These are phyloP conservation scores for Coniochaeta pulveracea DNA, from an alignment of 2,329 filamentous ascomycete species.

Conservation along the genomic window DNA sequence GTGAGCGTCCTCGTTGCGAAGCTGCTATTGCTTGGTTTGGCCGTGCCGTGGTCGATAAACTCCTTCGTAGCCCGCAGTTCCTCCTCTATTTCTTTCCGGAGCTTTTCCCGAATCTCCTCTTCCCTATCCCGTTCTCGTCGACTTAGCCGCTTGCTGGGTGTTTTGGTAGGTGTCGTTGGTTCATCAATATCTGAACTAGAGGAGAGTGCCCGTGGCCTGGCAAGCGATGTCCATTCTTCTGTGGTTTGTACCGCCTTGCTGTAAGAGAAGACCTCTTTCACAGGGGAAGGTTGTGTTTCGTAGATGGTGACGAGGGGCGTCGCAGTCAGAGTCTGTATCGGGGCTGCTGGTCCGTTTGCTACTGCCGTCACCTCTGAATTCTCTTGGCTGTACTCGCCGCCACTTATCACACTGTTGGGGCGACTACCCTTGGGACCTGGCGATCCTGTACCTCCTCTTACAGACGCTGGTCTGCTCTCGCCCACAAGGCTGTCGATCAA, in stretches of 20 bases:
- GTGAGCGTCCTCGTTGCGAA: constrained; percentile 75
- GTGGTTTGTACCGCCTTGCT: constrained; percentile 93
- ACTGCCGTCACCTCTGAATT: constrained; percentile 50
- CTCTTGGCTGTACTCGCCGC: constrained; percentile 68
- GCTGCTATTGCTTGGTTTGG: constrained; percentile 40
- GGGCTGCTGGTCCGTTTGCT: constrained; percentile 31
- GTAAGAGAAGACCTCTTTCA: constrained; percentile 85
- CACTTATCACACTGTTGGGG: constrained; percentile 77
- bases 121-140: constrained; percentile 72
- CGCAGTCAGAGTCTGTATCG: constrained; percentile 69
- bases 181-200: constrained; percentile 53
- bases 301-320: constrained; percentile 65
- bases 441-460: constrained; percentile 52
- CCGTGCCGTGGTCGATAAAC: constrained; percentile 38
- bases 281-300: constrained; percentile 65
- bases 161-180: constrained; percentile 31
- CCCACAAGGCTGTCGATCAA: constrained; percentile 77
- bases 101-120: constrained; percentile 75
- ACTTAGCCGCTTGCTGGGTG: constrained; percentile 63
- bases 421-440: constrained; percentile 60
- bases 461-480: constrained; percentile 62
- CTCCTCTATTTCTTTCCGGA: constrained; percentile 85
- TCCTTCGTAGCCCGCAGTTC: constrained; percentile 68
- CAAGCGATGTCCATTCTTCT: constrained; percentile 54
- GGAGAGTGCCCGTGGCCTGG: constrained; percentile 40